A percentile compares a stretch with the other conserved stretches of the same genome.
phyloP scores from a whole-genome alignment of 768 basidiomycete species.

The Hygrocybe coccinea region DNA sequence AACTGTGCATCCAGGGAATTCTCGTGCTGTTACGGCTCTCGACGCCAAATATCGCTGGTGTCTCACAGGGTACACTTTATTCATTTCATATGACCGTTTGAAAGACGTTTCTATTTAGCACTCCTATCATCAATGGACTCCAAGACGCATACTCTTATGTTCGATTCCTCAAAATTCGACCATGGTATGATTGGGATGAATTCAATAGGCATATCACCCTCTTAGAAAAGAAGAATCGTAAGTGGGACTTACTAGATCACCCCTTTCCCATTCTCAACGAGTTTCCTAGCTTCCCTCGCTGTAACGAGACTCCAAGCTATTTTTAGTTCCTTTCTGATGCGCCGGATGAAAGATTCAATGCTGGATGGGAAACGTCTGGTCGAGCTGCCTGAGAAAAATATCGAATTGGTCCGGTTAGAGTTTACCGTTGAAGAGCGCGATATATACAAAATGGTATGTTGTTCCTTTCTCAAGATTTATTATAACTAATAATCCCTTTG shows the following conservation, averaged over 20 bases:
- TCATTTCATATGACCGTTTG: neutral
- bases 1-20: constrained; percentile 36
- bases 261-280: no score
- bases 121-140: constrained; percentile 60
- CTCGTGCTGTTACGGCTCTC: constrained; percentile 52
- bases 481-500: neutral
- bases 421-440: constrained; percentile 60
- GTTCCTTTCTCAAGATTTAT: neutral
- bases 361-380: constrained; percentile 64
- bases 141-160: constrained; percentile 49
- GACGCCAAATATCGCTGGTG: constrained; percentile 57
- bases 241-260: constrained; percentile 15
- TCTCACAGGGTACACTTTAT: constrained; percentile 46
- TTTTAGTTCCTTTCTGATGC: constrained; percentile 47
- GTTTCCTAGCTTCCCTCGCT: constrained; percentile 45
- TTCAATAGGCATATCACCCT: constrained; percentile 37
- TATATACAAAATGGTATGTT: constrained; percentile 50
- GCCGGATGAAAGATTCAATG: constrained; percentile 58
- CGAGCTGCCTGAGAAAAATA: constrained; percentile 53
- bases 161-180: constrained; percentile 41
- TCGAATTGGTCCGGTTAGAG: constrained; percentile 47
- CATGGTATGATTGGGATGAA: constrained; percentile 44
- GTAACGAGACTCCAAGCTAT: constrained; percentile 56
- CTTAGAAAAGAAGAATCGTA: constrained; percentile 50
- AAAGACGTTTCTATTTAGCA: constrained; percentile 30